Conservation (phyloP, 78 protist genomes). For the Dictyostelium intermedium region DNA sequence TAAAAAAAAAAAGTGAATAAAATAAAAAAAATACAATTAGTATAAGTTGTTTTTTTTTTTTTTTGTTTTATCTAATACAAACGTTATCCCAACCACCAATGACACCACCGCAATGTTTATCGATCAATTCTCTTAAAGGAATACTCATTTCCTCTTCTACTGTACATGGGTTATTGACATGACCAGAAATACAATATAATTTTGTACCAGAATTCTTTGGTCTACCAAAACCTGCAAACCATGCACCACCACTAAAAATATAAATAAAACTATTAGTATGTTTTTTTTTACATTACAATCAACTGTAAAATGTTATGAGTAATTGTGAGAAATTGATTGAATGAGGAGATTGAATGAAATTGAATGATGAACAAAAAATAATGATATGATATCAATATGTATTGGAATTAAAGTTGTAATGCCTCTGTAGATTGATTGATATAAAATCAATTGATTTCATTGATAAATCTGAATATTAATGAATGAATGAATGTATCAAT, state of each 20-base stretch:
- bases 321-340: background rate
- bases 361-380: no score
- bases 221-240: constrained; percentile 97
- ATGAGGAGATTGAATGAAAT: background rate
- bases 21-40: no score
- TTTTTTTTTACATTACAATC: no score
- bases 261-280: background rate
- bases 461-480: background rate
- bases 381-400: no score
- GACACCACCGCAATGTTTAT: constrained; percentile 97
- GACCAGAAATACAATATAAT: constrained; percentile 94
- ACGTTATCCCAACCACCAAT: constrained; percentile 99
- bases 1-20: background rate
- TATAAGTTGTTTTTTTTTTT: no score
- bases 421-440: background rate
- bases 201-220: constrained; percentile 97
- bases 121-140: constrained; percentile 95
- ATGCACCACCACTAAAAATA: constrained; percentile 81
- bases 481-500: background rate
- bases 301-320: no score
- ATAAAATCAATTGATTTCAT: background rate
- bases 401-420: no score
- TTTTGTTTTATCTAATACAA: background rate
- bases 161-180: constrained; percentile 97
- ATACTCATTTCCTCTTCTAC: constrained; percentile 98